phyloP scores from a whole-genome alignment of 2,329 filamentous ascomycete genomes.

The Clonostachys rosea region DNA sequence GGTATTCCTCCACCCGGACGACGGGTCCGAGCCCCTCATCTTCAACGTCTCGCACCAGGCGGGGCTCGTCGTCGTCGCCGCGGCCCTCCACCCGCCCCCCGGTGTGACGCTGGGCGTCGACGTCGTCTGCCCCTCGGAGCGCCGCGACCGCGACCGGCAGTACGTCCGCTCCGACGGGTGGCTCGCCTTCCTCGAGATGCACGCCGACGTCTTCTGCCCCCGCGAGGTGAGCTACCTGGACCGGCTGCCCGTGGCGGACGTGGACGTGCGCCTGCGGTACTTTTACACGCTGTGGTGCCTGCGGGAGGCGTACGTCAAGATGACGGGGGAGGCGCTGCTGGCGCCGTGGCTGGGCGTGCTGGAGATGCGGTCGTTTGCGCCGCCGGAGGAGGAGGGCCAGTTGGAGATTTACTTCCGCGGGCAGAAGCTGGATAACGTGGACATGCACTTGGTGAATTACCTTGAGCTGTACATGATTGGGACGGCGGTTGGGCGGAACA shows the following conservation, averaged over 20 bases:
- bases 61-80: constrained; percentile 66
- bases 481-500: constrained; percentile 39
- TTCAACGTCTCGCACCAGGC: constrained; percentile 82
- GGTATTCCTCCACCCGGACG: constrained; percentile 38
- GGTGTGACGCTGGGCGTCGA: constrained; percentile 61
- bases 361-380: constrained; percentile 61
- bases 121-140: constrained; percentile 70
- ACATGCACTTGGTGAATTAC: constrained; percentile 27
- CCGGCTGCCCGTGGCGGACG: constrained; percentile 14
- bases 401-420: constrained; percentile 23
- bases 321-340: constrained; percentile 73
- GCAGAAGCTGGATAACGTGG: constrained; percentile 21
- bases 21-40: constrained; percentile 40
- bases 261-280: constrained; percentile 56
- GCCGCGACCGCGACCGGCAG: constrained; percentile 55
- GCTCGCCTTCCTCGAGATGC: constrained; percentile 64
- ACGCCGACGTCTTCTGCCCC: constrained; percentile 63
- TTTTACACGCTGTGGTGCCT: constrained; percentile 80
- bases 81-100: constrained; percentile 29
- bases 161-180: constrained; percentile 57
- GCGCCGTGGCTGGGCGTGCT: constrained; percentile 68
- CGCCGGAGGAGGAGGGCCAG: constrained; percentile 34
- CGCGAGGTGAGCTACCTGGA: constrained; percentile 61
- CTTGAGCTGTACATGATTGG: constrained; percentile 48
- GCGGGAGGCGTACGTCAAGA: constrained; percentile 78